phyloP scores from a whole-genome alignment of 2,329 filamentous ascomycete species.

The Aphanoascus verrucosus region DNA sequence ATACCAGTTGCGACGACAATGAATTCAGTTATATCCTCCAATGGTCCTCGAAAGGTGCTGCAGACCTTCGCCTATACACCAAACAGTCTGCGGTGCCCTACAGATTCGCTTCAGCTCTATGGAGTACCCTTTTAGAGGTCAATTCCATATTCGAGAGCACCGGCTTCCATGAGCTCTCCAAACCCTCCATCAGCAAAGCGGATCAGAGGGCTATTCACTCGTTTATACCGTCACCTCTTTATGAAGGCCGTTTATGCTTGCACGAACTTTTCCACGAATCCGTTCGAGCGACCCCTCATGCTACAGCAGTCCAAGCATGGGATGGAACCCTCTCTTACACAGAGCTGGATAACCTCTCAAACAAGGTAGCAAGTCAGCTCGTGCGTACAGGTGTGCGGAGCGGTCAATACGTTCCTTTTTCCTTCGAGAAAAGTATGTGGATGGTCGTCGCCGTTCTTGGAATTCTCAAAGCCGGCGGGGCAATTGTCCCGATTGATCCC shows the following conservation, averaged over 20 bases:
- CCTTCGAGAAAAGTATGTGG: slow-evolving; percentile 31
- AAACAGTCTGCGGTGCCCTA: neutral
- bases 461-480: slow-evolving; percentile 21
- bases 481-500: slow-evolving; percentile 22
- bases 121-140: neutral
- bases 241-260: too few species aligned
- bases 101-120: neutral
- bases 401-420: slow-evolving; percentile 23
- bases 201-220: neutral
- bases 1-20: neutral
- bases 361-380: slow-evolving; percentile 9
- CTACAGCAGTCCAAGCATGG: slow-evolving; percentile 17
- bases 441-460: slow-evolving; percentile 19
- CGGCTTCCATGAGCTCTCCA: neutral
- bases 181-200: neutral
- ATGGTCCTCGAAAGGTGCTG: neutral
- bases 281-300: slow-evolving; percentile 6
- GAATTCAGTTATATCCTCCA: neutral
- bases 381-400: too few species aligned
- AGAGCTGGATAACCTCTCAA: slow-evolving; percentile 18
- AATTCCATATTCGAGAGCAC: neutral
- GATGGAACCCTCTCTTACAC: slow-evolving; percentile 16
- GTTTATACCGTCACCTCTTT: too few species aligned
- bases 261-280: too few species aligned
- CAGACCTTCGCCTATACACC: neutral